Conservation (phyloP, 768 basidiomycete genomes). For the Mycena venus region DNA sequence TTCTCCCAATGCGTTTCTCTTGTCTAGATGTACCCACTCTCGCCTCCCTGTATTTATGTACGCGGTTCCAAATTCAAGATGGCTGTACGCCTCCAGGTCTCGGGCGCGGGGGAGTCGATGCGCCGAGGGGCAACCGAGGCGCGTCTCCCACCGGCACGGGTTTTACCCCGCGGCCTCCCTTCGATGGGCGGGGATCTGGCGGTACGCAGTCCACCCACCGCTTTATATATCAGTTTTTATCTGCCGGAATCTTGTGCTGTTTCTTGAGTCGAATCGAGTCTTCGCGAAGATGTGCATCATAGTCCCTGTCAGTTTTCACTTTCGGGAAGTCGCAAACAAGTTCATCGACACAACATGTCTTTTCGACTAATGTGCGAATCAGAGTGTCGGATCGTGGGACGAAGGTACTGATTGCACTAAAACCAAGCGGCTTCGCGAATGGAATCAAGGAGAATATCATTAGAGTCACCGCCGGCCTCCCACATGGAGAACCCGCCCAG, state of each 20-base stretch:
- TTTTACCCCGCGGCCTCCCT: constrained; percentile 15
- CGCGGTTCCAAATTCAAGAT: neutral
- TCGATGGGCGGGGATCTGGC: constrained; percentile 1
- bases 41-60: too few relatives aligned
- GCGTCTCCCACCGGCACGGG: constrained; percentile 4
- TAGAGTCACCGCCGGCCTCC: constrained; percentile 40
- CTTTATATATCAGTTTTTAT: neutral
- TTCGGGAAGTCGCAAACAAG: too few relatives aligned
- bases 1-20: too few relatives aligned
- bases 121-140: neutral
- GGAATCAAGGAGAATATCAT: constrained; percentile 25
- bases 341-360: too few relatives aligned
- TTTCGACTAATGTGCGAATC: too few relatives aligned
- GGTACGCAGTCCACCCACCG: neutral
- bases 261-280: constrained; percentile 44
- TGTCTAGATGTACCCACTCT: too few relatives aligned
- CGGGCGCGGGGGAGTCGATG: constrained; percentile 6
- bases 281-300: too few relatives aligned
- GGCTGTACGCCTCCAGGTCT: neutral
- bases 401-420: too few relatives aligned
- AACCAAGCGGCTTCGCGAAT: constrained; percentile 22
- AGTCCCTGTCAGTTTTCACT: too few relatives aligned
- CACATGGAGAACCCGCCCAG: constrained; percentile 78
- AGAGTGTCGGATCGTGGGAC: too few relatives aligned
- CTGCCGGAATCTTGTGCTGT: neutral